Evolutionary conservation across 1,284 basidiomycete genomes (phyloP), one percentile per base, ranked within the genome.

Genomic region (Thelephora terrestris): DNA sequence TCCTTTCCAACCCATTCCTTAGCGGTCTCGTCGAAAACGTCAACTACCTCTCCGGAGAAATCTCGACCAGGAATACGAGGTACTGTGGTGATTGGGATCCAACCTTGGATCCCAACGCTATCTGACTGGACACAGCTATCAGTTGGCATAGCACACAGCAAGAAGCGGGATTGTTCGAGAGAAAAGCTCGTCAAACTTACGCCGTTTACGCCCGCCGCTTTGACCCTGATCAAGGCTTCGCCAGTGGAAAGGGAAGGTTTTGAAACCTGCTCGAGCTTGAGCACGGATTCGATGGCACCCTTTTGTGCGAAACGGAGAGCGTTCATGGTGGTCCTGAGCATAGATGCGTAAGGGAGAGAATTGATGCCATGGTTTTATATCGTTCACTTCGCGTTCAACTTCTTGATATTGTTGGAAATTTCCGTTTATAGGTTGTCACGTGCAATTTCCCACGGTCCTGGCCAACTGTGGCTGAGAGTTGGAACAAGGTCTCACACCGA

Each of bases 11-110:
- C 42, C 62, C 62, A 64, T 5, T 52, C 7, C 2, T 50, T 39
- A 2, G 52, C 47, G 0, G 52, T 32, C 4, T 39, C 29, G 7
- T 65, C 65, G 3, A 47, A 25, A 1, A 60, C 64, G 27, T 66
- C 59, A 12, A 61, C 55, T 25, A 64, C 61, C 18, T 65, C 57
- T 1, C 62, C 62, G 1, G 62, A 66, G 37, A 67, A 67, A 43
- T 64, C 62, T 35, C 62, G 50, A 32, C 62, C 62, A 6, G 55
- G 54, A 18, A 45, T 63, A 25, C 62, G 62, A 1, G 64, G 62
- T 14, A 53, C 43, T 0, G 64, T 67, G 12, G 65, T 64, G 47
- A 66, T 64, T 2, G 54, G 63, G n/a, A 64, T 45, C 18, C 46
- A 50, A 44, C 21, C 16, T 25, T 42, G 39, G 3, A 42, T 42